Base-by-base conservation (phyloP, 129 eudicot species). In the Helianthus tuberosus region DNA sequence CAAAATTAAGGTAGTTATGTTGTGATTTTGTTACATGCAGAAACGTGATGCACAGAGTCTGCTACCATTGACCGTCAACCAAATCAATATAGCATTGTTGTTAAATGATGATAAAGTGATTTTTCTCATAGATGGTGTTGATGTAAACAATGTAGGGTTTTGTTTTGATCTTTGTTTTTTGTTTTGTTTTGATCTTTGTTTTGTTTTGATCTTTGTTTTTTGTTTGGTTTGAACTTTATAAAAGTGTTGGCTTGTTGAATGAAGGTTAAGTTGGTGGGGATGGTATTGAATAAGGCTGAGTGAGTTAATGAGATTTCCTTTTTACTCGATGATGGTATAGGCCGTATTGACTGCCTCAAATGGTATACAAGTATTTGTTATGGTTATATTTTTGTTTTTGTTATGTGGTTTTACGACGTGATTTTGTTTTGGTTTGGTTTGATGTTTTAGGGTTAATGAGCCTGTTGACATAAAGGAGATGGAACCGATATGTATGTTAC, bases 201-300 rank as follows among this genome's bases (percentile, higher is more conserved):
- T n/a, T n/a, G n/a, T n/a, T n/a, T n/a, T n/a, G n/a, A n/a, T n/a
- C n/a, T n/a, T n/a, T n/a, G n/a, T n/a, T n/a, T n/a, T n/a, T n/a
- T n/a, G n/a, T n/a, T n/a, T n/a, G n/a, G n/a, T n/a, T n/a, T n/a
- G n/a, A n/a, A n/a, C n/a, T n/a, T 20, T 20, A 20, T 20, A 39
- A 76, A 20, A 23, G 6, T 25, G 50, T 64, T 67, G 43, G 32
- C 20, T 77, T 47, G 25, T 39, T 10, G 38, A 20, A 51, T 23
- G 27, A 53, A 94, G 97, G 99, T 94, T 77, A 94, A 79, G 79
- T 36, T 94, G 84, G 79, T 94, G 71, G 99, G 99, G 57, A 83
- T 88, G 96, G 83, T 84, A 14, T 59, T 14, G 16, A 77, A 89
- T 51, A 94, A 87, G 75, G 76, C 88, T 10, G 97, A 80, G 44